Percentiles rank a stretch among this genome's conserved stretches.
Evolutionary conservation across 1,284 basidiomycete species (phyloP).

Genomic region (Cutaneotrichosporon spelunceum): DNA sequence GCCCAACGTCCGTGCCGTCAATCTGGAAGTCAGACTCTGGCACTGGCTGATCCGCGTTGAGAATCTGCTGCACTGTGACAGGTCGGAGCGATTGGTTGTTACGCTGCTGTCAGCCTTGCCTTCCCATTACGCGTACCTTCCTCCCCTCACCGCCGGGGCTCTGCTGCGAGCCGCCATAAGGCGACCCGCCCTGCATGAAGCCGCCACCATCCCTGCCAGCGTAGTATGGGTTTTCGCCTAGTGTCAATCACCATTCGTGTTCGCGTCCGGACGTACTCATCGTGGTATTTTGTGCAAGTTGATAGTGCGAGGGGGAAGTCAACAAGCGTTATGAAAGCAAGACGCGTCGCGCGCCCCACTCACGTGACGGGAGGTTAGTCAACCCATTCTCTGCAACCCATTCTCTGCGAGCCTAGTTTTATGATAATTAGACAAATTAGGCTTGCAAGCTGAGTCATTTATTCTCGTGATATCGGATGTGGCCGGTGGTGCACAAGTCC

Average conservation of each 20-base stretch:
- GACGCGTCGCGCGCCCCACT: slow-evolving; percentile 11
- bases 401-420: background rate
- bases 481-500: background rate
- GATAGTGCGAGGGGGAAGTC: slow-evolving; percentile 8
- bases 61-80: slow-evolving; percentile 77
- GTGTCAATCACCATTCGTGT: background rate
- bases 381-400: background rate
- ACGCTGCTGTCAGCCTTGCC: slow-evolving; percentile 17
- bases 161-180: slow-evolving; percentile 36
- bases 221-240: slow-evolving; percentile 49
- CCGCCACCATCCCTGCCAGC: slow-evolving; percentile 37
- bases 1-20: slow-evolving; percentile 71
- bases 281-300: background rate
- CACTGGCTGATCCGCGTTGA: slow-evolving; percentile 73
- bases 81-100: slow-evolving; percentile 69
- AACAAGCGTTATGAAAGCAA: slow-evolving; percentile 13
- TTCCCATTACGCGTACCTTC: slow-evolving; percentile 10
- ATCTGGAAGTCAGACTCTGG: slow-evolving; percentile 83
- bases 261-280: slow-evolving; percentile 16
- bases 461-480: background rate
- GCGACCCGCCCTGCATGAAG: slow-evolving; percentile 38
- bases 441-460: background rate
- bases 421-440: background rate
- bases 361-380: slow-evolving; percentile 10
- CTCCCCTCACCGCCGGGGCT: slow-evolving; percentile 38